Conservation (phyloP, 306 rosid genomes). For the Styphnolobium japonicum region DNA sequence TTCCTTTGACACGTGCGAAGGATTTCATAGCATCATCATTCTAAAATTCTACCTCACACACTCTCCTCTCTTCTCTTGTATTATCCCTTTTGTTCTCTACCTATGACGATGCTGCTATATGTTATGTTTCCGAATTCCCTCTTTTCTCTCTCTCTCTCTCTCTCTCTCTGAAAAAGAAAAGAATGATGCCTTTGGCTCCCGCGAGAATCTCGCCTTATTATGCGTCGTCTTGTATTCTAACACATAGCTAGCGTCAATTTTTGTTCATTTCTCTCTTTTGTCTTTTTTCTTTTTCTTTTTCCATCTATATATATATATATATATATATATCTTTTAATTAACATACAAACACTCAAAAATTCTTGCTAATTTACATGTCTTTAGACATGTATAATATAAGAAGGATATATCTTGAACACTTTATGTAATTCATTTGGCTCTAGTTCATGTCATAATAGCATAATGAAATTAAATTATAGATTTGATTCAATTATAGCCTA, state of each 20-base stretch:
- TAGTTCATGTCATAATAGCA: background rate
- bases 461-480: background rate
- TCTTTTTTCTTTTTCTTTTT: constrained; percentile 9
- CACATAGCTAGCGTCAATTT: constrained; percentile 20
- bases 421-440: background rate
- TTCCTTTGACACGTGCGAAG: constrained; percentile 37
- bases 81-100: constrained; percentile 40
- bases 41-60: no score
- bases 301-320: no score
- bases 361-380: no score
- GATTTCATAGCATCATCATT: constrained; percentile 12
- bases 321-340: no score
- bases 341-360: no score
- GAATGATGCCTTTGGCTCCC: constrained; percentile 48
- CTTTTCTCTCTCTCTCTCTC: no score
- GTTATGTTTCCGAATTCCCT: constrained; percentile 23
- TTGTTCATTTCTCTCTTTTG: constrained; percentile 40
- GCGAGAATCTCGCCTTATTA: constrained; percentile 70
- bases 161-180: constrained; percentile 6
- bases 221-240: constrained; percentile 41
- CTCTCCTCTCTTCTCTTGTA: background rate
- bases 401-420: no score
- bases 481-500: background rate
- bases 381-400: no score
- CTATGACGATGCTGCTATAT: constrained; percentile 30